These are phyloP conservation scores for Alternaria sp. DNA, from an alignment of 2,329 filamentous ascomycete species.

Conservation along the genomic window DNA sequence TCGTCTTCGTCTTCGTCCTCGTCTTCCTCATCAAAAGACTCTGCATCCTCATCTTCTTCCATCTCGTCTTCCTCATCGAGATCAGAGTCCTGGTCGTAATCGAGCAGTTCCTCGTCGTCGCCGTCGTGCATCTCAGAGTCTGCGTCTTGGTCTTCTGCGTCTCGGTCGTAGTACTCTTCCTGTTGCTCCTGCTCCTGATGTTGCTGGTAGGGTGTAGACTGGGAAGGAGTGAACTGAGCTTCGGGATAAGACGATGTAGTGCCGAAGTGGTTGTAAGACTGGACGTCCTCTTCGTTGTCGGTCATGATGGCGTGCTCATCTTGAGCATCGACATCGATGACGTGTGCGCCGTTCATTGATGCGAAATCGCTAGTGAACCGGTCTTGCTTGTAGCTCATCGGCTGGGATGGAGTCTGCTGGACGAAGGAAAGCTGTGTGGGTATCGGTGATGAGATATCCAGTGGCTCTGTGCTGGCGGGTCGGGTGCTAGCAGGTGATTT, in stretches of 20 bases:
- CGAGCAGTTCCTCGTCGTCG: conserved; percentile 11
- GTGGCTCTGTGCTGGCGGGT: conserved; percentile 24
- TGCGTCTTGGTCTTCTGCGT: conserved; percentile 11
- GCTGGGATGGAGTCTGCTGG: conserved; percentile 12
- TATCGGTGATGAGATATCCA: conserved; percentile 32
- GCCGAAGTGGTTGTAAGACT: conserved; percentile 6
- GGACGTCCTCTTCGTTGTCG: conserved; percentile 18
- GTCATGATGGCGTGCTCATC: conserved; percentile 12
- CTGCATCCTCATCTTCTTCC: conserved; percentile 3
- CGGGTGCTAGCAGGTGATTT: conserved; percentile 22
- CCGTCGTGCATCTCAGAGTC: conserved; percentile 21
- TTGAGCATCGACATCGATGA: conserved; percentile 13
- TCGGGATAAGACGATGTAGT: neutral
- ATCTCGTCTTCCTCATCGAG: conserved; percentile 10
- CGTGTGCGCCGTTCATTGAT: conserved; percentile 11
- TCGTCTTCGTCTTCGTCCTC: conserved; percentile 22
- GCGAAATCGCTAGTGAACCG: conserved; percentile 18
- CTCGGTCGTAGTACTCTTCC: neutral
- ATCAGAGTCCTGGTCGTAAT: conserved; percentile 3
- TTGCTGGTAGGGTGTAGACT: neutral
- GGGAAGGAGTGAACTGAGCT: neutral
- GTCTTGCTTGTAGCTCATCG: conserved; percentile 11
- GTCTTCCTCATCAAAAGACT: neutral
- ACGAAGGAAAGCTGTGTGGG: conserved; percentile 27
- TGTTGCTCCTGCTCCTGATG: neutral